Evolutionary conservation across 2,329 filamentous ascomycete genomes (phyloP).

Genomic region (Venturia oleaginea): DNA sequence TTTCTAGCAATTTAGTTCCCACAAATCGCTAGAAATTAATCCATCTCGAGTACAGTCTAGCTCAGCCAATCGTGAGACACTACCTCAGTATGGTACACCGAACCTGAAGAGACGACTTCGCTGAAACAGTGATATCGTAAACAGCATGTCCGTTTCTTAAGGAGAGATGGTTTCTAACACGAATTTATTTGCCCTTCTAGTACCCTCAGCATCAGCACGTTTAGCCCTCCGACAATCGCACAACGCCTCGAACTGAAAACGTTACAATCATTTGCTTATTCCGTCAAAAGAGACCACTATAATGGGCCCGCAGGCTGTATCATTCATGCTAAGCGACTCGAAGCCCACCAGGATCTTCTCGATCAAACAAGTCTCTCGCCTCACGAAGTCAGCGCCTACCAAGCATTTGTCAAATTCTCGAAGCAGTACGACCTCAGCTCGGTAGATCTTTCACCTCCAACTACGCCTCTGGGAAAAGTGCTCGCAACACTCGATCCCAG

Average conservation of each 20-base stretch:
- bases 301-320: neutral
- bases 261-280: constrained; percentile 1
- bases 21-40: too few relatives aligned
- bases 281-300: constrained; percentile 5
- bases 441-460: neutral
- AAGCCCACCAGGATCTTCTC: neutral
- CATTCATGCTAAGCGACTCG: neutral
- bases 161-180: neutral
- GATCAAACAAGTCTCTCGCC: neutral
- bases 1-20: too few relatives aligned
- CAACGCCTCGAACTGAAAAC: neutral
- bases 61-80: too few relatives aligned
- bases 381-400: neutral
- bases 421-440: neutral
- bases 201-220: neutral
- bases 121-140: neutral
- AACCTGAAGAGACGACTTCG: neutral
- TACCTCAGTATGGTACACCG: too few relatives aligned
- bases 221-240: neutral
- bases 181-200: neutral
- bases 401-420: neutral
- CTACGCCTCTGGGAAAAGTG: neutral
- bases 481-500: constrained; percentile 1
- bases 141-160: neutral
- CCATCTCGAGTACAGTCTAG: too few relatives aligned